Evolutionary conservation across 179 eudicot genomes (phyloP).

Genomic region (Amaranthus tricolor): DNA sequence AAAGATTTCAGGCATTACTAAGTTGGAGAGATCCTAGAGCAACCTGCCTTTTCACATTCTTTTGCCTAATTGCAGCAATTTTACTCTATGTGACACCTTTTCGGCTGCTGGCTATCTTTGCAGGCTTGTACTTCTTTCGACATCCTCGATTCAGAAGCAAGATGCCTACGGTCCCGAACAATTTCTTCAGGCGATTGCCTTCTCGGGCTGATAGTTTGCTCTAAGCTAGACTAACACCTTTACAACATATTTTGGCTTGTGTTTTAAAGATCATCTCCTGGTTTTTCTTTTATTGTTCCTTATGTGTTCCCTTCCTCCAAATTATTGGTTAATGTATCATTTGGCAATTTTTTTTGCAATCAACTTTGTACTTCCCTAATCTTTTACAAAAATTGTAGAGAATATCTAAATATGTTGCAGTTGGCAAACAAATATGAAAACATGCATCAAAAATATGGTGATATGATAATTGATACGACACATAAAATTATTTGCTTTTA

Average conservation of each 20-base stretch:
- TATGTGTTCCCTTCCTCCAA: neutral
- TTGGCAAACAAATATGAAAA: too few relatives aligned
- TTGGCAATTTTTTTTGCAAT: too few relatives aligned
- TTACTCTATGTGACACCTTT: conserved; percentile 42
- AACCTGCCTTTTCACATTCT: conserved; percentile 35
- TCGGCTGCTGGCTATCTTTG: conserved; percentile 32
- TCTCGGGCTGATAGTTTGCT: conserved; percentile 46
- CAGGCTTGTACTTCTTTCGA: conserved; percentile 33
- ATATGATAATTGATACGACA: too few relatives aligned
- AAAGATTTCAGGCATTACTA: conserved; percentile 37
- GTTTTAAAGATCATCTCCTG: neutral
- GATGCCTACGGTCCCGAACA: conserved; percentile 45
- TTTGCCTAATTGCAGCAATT: conserved; percentile 36
- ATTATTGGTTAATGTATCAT: neutral
- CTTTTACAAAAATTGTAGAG: too few relatives aligned
- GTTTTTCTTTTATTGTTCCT: neutral
- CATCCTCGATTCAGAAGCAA: conserved; percentile 49
- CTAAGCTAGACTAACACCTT: conserved; percentile 1
- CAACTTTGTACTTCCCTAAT: too few relatives aligned
- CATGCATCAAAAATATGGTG: too few relatives aligned
- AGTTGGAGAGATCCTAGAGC: conserved; percentile 55
- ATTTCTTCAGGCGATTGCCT: conserved; percentile 49
- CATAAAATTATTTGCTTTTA: too few relatives aligned
- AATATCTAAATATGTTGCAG: too few relatives aligned
- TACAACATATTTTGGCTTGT: neutral